A percentile compares a stretch with the other conserved stretches of the same genome.
Evolutionary conservation across 305 asterid species (phyloP).

Genomic region (Solanum hybrid): DNA sequence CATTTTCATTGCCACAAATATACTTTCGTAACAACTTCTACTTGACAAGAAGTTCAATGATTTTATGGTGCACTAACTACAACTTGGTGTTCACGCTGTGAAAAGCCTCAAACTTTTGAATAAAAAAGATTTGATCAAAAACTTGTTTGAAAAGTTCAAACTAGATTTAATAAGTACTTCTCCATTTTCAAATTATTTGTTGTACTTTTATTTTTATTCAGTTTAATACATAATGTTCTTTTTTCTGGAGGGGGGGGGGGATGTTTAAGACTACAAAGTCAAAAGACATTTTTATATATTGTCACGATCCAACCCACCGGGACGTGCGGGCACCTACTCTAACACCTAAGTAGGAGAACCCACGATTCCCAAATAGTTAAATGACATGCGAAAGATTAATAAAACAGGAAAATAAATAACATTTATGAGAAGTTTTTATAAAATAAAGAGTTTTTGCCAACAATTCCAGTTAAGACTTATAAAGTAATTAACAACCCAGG

Average conservation of each 20-base stretch:
- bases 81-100: background rate
- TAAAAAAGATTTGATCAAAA: background rate
- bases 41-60: background rate
- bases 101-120: background rate
- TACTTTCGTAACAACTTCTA: background rate
- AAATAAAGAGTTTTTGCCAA: background rate
- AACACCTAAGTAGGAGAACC: background rate
- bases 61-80: background rate
- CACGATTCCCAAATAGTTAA: background rate
- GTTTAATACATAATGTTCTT: background rate
- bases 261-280: background rate
- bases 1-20: background rate
- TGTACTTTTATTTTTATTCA: background rate
- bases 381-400: no score
- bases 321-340: background rate
- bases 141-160: no score
- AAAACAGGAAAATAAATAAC: no score
- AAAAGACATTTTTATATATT: no score
- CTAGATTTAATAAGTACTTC: background rate
- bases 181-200: background rate
- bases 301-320: background rate
- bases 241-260: background rate
- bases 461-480: background rate
- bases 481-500: background rate
- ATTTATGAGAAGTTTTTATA: background rate